These are phyloP conservation scores for Tillandsia leiboldiana DNA, from an alignment of 176 grass and related monocot species.

Conservation along the genomic window DNA sequence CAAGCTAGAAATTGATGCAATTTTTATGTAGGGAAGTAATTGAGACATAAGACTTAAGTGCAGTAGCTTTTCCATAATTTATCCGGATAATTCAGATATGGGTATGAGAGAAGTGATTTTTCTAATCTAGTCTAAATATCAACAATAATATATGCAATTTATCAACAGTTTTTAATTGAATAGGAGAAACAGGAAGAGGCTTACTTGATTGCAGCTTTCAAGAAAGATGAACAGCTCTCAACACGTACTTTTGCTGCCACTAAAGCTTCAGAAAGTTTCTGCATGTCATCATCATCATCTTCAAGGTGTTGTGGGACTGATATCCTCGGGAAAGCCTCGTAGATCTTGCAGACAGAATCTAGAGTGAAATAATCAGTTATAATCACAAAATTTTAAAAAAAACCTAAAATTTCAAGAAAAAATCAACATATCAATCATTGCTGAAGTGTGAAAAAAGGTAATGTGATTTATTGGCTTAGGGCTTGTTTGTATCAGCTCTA, in stretches of 20 bases:
- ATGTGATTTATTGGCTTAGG: background rate
- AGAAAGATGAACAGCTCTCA: constrained; percentile 79
- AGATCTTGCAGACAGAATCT: constrained; percentile 79
- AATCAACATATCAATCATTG: background rate
- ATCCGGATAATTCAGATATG: too few species aligned
- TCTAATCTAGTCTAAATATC: too few species aligned
- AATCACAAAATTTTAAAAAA: constrained; percentile 24
- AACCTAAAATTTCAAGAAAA: constrained; percentile 8
- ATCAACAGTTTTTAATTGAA: constrained; percentile 7
- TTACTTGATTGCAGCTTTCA: constrained; percentile 88
- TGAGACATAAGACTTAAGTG: too few species aligned
- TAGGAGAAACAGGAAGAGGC: background rate
- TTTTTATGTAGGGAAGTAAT: too few species aligned
- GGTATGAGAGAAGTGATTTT: too few species aligned
- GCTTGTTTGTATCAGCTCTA: background rate
- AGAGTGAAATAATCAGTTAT: constrained; percentile 37
- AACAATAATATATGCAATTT: background rate
- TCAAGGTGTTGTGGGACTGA: constrained; percentile 54
- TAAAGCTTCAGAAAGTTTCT: constrained; percentile 83
- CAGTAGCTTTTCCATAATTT: too few species aligned
- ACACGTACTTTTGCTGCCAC: constrained; percentile 74
- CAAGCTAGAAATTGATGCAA: too few species aligned
- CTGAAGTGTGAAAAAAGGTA: constrained; percentile 5
- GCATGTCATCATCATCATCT: constrained; percentile 75
- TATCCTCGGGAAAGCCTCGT: constrained; percentile 81